Base-by-base conservation (phyloP, 78 protist species). In the Chrysochromulina parva region DNA sequence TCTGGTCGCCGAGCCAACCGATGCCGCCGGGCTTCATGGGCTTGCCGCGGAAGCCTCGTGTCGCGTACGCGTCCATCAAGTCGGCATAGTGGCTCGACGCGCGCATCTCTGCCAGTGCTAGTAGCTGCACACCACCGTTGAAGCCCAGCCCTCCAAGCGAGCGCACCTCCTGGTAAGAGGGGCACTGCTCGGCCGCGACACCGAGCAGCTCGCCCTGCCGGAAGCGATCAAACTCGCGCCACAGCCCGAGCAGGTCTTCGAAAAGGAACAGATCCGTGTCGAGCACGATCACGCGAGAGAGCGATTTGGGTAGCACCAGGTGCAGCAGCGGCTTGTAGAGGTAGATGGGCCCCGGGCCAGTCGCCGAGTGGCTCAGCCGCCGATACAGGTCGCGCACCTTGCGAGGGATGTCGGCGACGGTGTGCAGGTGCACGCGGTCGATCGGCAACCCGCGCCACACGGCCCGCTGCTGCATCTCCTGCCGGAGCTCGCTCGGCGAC, bases 1-100 rank as follows among this genome's bases (percentile, higher is more conserved):
- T 74, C 82, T 74, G 82, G 55, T 74, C 82, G 19, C 82, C 82
- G 58, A 74, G 55, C 82, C 82, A 74, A 55, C 82, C 82, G 82
- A 74, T 74, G 55, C 82, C 82, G 55, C 82, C 82, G 13, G 13
- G 28, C 55, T 74, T 74, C 82, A 74, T 74, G 22, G 82, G 78
- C 62, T 14, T 13, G 24, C 13, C 24, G 24, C 62, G 62, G 13
- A 14, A 7, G 62, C 62, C 62, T 14, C 24, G 62, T 58, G 62
- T 14, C 28, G 82, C 53, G 55, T 74, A 74, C 82, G 16, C 3
- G 28, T 28, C 82, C 57, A 74, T 28, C 28, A 19, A 13, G 13
- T 2, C 57, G 82, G 22, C 24, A 55, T 74, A 74, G 24, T 38
- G 28, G 2, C 17, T 19, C 28, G 58, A 48, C 19, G 9, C 4